Evolutionary conservation across 2,329 filamentous ascomycete genomes (phyloP).

Genomic region (Xylariaceae sp.): DNA sequence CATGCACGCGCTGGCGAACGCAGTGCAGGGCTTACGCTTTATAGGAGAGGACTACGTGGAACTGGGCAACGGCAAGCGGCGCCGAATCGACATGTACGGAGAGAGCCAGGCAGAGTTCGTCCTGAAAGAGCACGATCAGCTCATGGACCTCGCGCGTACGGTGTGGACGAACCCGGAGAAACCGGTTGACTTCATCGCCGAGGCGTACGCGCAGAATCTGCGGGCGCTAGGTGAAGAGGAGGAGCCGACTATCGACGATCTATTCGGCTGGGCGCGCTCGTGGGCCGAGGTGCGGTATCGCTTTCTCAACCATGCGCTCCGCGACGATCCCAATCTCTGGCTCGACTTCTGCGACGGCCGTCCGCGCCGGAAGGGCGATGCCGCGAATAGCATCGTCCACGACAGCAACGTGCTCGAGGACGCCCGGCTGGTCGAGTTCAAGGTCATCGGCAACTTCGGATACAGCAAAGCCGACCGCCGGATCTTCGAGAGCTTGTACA

Average conservation of each 20-base stretch:
- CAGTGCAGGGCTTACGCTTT: neutral
- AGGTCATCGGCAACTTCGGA: neutral
- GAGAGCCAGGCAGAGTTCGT: neutral
- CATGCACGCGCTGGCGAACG: neutral
- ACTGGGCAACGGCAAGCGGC: neutral
- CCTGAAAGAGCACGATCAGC: neutral
- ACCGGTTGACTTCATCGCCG: neutral
- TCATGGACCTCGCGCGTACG: neutral
- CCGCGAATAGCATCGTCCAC: conserved; percentile 8
- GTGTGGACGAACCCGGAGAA: conserved; percentile 3
- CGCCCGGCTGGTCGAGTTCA: conserved; percentile 1
- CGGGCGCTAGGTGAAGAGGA: neutral
- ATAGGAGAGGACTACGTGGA: conserved; percentile 7
- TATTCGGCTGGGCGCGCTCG: neutral
- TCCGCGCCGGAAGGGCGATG: neutral
- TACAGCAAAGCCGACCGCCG: neutral
- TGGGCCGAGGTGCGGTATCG: conserved; percentile 9
- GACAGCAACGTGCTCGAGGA: conserved; percentile 5
- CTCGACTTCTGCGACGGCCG: neutral
- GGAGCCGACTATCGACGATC: neutral
- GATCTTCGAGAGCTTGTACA: conserved; percentile 1
- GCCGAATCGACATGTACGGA: neutral
- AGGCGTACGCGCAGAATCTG: neutral
- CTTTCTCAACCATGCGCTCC: conserved; percentile 6
- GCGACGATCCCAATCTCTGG: conserved; percentile 2